These are phyloP conservation scores for Kitagawia praeruptora DNA, from an alignment of 129 eudicot genomes.

Conservation along the genomic window DNA sequence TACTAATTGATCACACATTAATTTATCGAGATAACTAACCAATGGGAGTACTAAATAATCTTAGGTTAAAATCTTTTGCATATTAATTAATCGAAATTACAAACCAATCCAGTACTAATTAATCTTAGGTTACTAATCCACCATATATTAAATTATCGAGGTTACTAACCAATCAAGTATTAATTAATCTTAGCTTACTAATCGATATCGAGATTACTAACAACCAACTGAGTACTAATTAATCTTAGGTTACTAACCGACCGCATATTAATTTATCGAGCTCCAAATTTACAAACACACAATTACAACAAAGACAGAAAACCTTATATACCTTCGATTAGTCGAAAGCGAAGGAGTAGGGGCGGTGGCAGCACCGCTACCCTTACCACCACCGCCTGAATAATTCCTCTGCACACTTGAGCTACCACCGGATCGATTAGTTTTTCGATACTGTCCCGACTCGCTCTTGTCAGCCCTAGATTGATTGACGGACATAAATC, in stretches of 20 bases:
- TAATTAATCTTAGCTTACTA: neutral
- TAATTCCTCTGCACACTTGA: conserved; percentile 42
- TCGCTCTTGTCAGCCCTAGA: conserved; percentile 77
- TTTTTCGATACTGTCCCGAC: conserved; percentile 47
- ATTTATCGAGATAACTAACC: neutral
- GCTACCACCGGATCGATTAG: conserved; percentile 51
- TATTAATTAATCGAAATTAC: no score
- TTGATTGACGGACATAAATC: conserved; percentile 95
- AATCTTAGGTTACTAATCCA: neutral
- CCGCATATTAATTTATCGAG: neutral
- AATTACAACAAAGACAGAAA: neutral
- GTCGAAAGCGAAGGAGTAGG: conserved; percentile 29
- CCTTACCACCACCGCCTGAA: conserved; percentile 56
- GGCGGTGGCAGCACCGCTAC: conserved; percentile 48
- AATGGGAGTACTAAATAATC: no score
- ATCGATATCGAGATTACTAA: no score
- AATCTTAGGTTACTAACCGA: neutral
- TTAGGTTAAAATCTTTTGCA: neutral
- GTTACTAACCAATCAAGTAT: neutral
- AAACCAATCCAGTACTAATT: neutral
- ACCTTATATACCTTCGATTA: neutral
- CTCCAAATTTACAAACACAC: neutral
- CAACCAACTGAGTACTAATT: neutral
- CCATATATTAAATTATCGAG: neutral
- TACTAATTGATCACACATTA: no score